phyloP scores from a whole-genome alignment of 2,329 filamentous ascomycete genomes.

The Tricladium varicosporioides region DNA sequence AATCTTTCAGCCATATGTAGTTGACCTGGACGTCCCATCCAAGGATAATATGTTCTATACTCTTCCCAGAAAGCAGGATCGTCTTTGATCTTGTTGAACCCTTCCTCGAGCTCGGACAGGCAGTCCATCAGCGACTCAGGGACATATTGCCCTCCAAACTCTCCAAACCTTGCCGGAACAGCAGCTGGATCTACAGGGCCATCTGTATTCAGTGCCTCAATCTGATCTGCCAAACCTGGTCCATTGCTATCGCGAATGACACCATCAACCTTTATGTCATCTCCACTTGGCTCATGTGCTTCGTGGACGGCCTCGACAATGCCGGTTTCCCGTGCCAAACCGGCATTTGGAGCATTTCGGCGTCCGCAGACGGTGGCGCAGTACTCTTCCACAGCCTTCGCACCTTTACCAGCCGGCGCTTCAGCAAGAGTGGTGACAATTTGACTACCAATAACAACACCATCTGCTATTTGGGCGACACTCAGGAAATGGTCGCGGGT shows the following conservation, averaged over 20 bases:
- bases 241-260: conserved; percentile 50
- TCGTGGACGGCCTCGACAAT: conserved; percentile 66
- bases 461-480: conserved; percentile 81
- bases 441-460: conserved; percentile 94
- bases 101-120: conserved; percentile 81
- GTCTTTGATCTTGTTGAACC: conserved; percentile 83
- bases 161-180: conserved; percentile 84
- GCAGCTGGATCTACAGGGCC: conserved; percentile 46
- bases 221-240: conserved; percentile 49
- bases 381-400: conserved; percentile 80
- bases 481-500: conserved; percentile 90
- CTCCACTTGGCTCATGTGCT: conserved; percentile 56
- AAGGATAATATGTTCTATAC: conserved; percentile 92
- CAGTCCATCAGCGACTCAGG: conserved; percentile 98
- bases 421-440: conserved; percentile 80
- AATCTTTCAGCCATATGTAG: conserved; percentile 85
- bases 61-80: conserved; percentile 96
- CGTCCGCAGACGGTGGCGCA: conserved; percentile 70
- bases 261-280: conserved; percentile 64
- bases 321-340: conserved; percentile 61
- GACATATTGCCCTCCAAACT: conserved; percentile 96
- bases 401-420: conserved; percentile 62
- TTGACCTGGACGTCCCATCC: conserved; percentile 93
- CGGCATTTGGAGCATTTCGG: conserved; percentile 37
- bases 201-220: conserved; percentile 64